Evolutionary conservation across 441 rosid genomes (phyloP).

Genomic region (Gossypium trilobum): DNA sequence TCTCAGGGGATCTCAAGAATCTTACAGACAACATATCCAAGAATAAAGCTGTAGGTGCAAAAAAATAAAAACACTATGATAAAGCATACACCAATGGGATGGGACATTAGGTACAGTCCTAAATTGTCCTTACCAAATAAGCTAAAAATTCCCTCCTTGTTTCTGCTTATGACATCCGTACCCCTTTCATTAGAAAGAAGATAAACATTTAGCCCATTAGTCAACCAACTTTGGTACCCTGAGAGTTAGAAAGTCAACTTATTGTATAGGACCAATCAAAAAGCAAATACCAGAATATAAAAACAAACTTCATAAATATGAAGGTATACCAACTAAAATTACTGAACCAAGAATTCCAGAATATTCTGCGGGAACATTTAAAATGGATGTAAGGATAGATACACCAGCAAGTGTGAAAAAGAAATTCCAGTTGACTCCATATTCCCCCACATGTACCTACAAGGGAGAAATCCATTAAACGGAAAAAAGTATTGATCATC

Average conservation of each 20-base stretch:
- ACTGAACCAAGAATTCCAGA: conserved; percentile 61
- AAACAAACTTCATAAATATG: conserved; percentile 1
- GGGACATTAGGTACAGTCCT: neutral
- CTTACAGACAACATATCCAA: neutral
- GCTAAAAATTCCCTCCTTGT: conserved; percentile 83
- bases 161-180: conserved; percentile 58
- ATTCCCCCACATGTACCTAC: conserved; percentile 74
- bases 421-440: conserved; percentile 92
- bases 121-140: conserved; percentile 45
- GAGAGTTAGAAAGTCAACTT: conserved; percentile 24
- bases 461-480: neutral
- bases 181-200: conserved; percentile 71
- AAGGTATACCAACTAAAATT: conserved; percentile 49
- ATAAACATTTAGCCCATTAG: conserved; percentile 53
- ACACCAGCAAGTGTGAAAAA: conserved; percentile 86
- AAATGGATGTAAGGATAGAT: conserved; percentile 51
- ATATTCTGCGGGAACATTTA: conserved; percentile 53
- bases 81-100: neutral
- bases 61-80: neutral
- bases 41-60: neutral
- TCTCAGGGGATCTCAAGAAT: neutral
- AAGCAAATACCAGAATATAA: conserved; percentile 7
- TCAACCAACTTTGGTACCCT: conserved; percentile 69
- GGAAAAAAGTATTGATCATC: neutral
- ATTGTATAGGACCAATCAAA: conserved; percentile 8